A percentile compares a stretch with the other conserved stretches of the same genome.
These are phyloP conservation scores for Hyphopichia khmerensis DNA, from an alignment of 1,139 yeast genomes.

Conservation along the genomic window DNA sequence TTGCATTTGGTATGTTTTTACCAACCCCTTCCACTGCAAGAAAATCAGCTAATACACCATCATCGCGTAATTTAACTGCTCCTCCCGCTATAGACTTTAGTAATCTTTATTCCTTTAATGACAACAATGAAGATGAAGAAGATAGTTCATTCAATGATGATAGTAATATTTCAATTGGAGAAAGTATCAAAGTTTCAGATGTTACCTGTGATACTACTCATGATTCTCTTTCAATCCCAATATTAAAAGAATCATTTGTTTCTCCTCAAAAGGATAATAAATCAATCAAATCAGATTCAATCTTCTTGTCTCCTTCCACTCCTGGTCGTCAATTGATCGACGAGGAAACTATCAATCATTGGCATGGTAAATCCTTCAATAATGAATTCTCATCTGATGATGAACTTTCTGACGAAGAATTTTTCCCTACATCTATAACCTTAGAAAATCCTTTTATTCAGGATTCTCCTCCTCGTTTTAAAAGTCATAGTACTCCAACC, in stretches of 20 bases:
- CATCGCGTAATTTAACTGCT: conserved; percentile 11
- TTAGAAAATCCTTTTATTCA: conserved; percentile 21
- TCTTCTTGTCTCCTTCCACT: conserved; percentile 16
- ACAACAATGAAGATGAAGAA: conserved; percentile 17
- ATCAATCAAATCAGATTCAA: neutral
- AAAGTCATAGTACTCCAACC: neutral
- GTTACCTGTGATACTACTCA: neutral
- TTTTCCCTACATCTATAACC: neutral
- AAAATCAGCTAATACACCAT: conserved; percentile 8
- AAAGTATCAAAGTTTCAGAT: conserved; percentile 8
- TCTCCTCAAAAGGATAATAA: conserved; percentile 1
- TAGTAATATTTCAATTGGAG: conserved; percentile 7
- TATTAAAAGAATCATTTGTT: neutral
- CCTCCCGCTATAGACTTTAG: conserved; percentile 17
- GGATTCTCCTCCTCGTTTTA: neutral
- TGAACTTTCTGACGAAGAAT: conserved; percentile 17
- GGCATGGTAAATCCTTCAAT: conserved; percentile 37
- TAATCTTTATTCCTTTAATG: conserved; percentile 14
- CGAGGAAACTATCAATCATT: conserved; percentile 31
- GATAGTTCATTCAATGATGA: conserved; percentile 3
- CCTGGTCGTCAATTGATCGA: conserved; percentile 37
- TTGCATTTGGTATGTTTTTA: conserved; percentile 29
- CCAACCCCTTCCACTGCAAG: conserved; percentile 44
- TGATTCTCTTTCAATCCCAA: neutral
- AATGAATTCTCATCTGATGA: conserved; percentile 31